phyloP scores from a whole-genome alignment of 2,329 filamentous ascomycete species.

The Neoscytalidium dimidiatum region DNA sequence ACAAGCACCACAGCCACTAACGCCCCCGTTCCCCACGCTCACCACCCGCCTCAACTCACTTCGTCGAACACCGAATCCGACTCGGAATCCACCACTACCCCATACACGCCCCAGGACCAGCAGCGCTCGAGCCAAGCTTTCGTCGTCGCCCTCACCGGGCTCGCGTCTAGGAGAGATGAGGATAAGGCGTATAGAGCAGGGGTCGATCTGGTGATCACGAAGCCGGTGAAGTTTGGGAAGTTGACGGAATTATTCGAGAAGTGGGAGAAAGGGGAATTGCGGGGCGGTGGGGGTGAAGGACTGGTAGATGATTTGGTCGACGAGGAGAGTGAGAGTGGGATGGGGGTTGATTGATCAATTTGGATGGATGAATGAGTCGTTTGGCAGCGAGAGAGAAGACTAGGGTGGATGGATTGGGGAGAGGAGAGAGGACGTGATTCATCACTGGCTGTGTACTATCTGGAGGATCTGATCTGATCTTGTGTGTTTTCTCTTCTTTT shows the following conservation, averaged over 20 bases:
- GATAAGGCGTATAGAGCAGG: conserved; percentile 55
- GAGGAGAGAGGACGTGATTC: not conserved
- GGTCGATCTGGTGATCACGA: conserved; percentile 57
- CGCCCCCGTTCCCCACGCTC: no score
- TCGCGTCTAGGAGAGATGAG: conserved; percentile 52
- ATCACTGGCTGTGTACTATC: not conserved
- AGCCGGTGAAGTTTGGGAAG: conserved; percentile 42
- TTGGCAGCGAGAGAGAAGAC: not conserved
- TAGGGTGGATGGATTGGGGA: not conserved
- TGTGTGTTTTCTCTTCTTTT: not conserved
- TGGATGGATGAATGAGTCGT: not conserved
- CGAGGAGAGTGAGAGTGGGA: not conserved
- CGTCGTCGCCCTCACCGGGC: conserved; percentile 56
- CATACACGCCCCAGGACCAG: conserved; percentile 28
- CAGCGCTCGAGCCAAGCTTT: not conserved
- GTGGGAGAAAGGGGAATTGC: not conserved
- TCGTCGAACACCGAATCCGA: not conserved
- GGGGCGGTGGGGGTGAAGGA: not conserved
- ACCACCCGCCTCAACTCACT: not conserved
- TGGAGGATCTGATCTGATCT: no score
- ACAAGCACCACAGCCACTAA: conserved; percentile 28
- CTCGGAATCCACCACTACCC: conserved; percentile 24
- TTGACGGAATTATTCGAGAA: conserved; percentile 6
- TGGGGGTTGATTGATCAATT: not conserved
- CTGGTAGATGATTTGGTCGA: not conserved